phyloP scores from a whole-genome alignment of 75 land plant genomes.

The Selaginella moellendorffii region DNA sequence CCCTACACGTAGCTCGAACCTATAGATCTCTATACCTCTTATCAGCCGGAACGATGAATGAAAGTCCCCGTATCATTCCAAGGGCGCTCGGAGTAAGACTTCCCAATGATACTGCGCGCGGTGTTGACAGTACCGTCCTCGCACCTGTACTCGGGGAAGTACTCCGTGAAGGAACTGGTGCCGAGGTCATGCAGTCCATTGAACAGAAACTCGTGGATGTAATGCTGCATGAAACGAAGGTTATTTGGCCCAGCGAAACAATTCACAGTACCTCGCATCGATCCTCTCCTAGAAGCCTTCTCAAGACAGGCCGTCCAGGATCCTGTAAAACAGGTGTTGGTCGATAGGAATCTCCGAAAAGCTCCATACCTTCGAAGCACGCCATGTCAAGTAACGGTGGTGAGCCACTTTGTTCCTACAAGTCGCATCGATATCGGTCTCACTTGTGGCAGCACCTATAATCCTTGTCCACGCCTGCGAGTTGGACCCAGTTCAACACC shows the following conservation, averaged over 20 bases:
- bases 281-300: constrained; percentile 47
- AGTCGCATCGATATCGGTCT: constrained; percentile 28
- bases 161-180: constrained; percentile 65
- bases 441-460: constrained; percentile 55
- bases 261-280: constrained; percentile 51
- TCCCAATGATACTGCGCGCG: constrained; percentile 68
- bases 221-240: constrained; percentile 12
- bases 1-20: no score
- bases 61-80: constrained; percentile 65
- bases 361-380: constrained; percentile 83
- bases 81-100: constrained; percentile 63
- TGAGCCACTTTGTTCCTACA: constrained; percentile 65
- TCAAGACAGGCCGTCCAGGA: constrained; percentile 62
- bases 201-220: constrained; percentile 50
- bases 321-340: constrained; percentile 33
- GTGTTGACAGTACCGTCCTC: constrained; percentile 58
- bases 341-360: constrained; percentile 13
- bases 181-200: constrained; percentile 56
- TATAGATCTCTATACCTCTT: no score
- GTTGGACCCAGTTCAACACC: constrained; percentile 25
- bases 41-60: constrained; percentile 9
- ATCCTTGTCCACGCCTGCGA: constrained; percentile 81
- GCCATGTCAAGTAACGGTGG: constrained; percentile 87
- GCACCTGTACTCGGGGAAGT: constrained; percentile 74
- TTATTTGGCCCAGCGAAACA: background rate